Evolutionary conservation across 164 flowering plant species (phyloP).

Genomic region (Cinnamomum chago): DNA sequence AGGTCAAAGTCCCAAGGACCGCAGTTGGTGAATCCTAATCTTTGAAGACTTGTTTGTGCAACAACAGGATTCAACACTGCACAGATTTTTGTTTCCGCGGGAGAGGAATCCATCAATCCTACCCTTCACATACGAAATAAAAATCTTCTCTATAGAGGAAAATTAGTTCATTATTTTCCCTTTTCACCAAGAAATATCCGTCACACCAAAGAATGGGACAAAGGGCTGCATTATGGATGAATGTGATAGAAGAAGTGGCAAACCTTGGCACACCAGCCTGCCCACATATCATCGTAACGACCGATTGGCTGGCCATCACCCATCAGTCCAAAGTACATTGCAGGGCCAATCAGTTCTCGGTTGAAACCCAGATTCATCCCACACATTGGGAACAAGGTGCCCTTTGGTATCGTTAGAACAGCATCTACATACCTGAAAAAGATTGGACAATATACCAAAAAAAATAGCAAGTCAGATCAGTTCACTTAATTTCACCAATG

Average conservation of each 20-base stretch:
- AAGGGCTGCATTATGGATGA: not conserved
- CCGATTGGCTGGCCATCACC: slow-evolving; percentile 91
- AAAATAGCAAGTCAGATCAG: not conserved
- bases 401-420: slow-evolving; percentile 76
- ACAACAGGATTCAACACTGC: too few species aligned
- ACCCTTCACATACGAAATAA: too few species aligned
- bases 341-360: slow-evolving; percentile 80
- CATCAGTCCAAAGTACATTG: slow-evolving; percentile 86
- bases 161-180: too few species aligned
- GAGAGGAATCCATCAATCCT: too few species aligned
- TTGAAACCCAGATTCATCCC: slow-evolving; percentile 75
- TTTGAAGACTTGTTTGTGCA: too few species aligned
- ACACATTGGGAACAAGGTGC: slow-evolving; percentile 79
- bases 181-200: too few species aligned
- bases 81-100: too few species aligned
- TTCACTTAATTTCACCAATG: not conserved
- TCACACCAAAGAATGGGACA: too few species aligned
- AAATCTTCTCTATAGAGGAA: too few species aligned
- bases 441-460: not conserved
- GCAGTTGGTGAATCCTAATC: too few species aligned
- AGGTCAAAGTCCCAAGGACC: too few species aligned
- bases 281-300: slow-evolving; percentile 87
- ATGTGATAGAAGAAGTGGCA: not conserved
- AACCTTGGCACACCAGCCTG: slow-evolving; percentile 86
- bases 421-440: slow-evolving; percentile 69